These are phyloP conservation scores for Candida lessepsii DNA, from an alignment of 805 yeast species.

Conservation along the genomic window DNA sequence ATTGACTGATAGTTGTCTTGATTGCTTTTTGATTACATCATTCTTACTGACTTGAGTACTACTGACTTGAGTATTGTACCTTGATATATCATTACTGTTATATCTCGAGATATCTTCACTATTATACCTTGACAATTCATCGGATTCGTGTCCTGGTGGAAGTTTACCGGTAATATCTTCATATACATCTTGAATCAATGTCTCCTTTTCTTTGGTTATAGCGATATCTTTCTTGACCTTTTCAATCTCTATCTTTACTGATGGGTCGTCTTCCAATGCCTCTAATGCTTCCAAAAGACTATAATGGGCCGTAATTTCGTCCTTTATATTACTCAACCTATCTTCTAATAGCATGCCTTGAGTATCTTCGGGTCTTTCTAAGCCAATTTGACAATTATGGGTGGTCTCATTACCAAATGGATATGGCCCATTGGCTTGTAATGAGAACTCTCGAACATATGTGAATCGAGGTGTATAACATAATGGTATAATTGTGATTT, in stretches of 20 bases:
- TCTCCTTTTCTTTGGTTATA: conserved; percentile 21
- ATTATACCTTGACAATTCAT: background rate
- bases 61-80: conserved; percentile 17
- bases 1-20: too few species aligned
- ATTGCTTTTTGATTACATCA: too few species aligned
- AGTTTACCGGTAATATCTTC: conserved; percentile 20
- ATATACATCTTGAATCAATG: conserved; percentile 24
- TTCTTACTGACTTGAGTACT: too few species aligned
- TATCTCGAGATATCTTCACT: too few species aligned
- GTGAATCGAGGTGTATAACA: conserved; percentile 57
- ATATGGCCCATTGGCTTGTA: conserved; percentile 43
- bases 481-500: conserved; percentile 46
- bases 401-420: conserved; percentile 64
- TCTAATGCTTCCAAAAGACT: conserved; percentile 22
- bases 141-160: conserved; percentile 10
- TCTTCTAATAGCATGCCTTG: conserved; percentile 45
- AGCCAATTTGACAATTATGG: conserved; percentile 64
- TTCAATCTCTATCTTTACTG: conserved; percentile 8
- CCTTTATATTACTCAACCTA: conserved; percentile 17
- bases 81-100: conserved; percentile 9
- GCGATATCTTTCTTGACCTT: conserved; percentile 11
- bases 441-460: conserved; percentile 53
- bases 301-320: conserved; percentile 29
- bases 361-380: conserved; percentile 52
- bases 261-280: conserved; percentile 4